Conservation (phyloP, 2,329 filamentous ascomycete species). For the Thermothelomyces thermophilus region DNA sequence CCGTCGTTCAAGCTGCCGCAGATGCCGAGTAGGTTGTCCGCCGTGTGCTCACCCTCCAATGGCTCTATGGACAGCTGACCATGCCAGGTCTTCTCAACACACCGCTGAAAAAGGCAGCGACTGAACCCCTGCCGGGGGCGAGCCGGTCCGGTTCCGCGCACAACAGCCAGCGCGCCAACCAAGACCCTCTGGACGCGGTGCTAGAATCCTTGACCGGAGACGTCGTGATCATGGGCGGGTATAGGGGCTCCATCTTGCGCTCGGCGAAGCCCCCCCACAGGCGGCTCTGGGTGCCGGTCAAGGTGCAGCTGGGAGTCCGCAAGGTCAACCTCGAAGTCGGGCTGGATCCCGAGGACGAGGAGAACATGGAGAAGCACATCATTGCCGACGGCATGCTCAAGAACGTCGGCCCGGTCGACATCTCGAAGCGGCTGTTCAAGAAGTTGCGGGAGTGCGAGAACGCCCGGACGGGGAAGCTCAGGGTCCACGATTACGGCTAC, state of each 20-base stretch:
- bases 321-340: conserved; percentile 90
- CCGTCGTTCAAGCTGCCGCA: conserved; percentile 68
- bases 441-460: conserved; percentile 70
- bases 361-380: conserved; percentile 74
- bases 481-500: conserved; percentile 87
- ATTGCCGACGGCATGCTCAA: conserved; percentile 84
- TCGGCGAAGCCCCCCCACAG: conserved; percentile 75
- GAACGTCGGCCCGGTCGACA: conserved; percentile 86
- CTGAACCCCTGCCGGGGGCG: conserved; percentile 11
- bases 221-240: conserved; percentile 81
- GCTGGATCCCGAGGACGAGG: conserved; percentile 72
- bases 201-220: conserved; percentile 72
- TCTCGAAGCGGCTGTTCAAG: conserved; percentile 75
- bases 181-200: conserved; percentile 41
- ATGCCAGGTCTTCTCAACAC: conserved; percentile 24
- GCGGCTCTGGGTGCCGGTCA: conserved; percentile 92
- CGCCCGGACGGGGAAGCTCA: conserved; percentile 60
- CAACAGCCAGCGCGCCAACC: conserved; percentile 21
- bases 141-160: conserved; percentile 15
- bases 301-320: conserved; percentile 83
- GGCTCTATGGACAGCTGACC: conserved; percentile 9
- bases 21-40: conserved; percentile 38
- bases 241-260: conserved; percentile 81
- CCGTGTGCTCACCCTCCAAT: not conserved
- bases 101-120: conserved; percentile 26